A percentile compares a stretch with the other conserved stretches of the same genome.
Conservation (phyloP, 2,329 filamentous ascomycete genomes). For the Mycosphaerella arachidis region DNA sequence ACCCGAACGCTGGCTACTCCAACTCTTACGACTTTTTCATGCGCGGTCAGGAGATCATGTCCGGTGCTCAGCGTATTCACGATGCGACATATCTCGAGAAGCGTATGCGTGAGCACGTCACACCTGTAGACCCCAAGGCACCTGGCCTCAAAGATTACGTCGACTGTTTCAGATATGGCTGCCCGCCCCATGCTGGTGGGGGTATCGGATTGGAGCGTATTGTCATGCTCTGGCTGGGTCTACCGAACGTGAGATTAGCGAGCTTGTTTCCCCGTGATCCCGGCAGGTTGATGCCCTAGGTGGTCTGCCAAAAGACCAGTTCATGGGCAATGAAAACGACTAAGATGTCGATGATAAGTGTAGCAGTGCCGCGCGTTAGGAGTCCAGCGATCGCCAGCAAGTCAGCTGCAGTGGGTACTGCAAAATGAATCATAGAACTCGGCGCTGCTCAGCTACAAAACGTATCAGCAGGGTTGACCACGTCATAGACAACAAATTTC, state of each 20-base stretch:
- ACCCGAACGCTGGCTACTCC: slow-evolving; percentile 50
- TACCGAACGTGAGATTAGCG: slow-evolving; percentile 59
- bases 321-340: neutral
- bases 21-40: slow-evolving; percentile 69
- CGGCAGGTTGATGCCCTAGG: slow-evolving; percentile 45
- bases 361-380: too few species aligned
- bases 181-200: slow-evolving; percentile 61
- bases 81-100: slow-evolving; percentile 55
- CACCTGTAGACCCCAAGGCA: slow-evolving; percentile 52
- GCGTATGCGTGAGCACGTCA: slow-evolving; percentile 55
- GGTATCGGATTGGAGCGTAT: slow-evolving; percentile 63
- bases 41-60: slow-evolving; percentile 66
- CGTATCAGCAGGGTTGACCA: too few species aligned
- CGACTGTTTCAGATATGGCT: slow-evolving; percentile 60
- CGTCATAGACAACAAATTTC: too few species aligned
- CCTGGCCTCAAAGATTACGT: slow-evolving; percentile 62
- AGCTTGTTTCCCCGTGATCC: slow-evolving; percentile 63
- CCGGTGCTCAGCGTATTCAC: slow-evolving; percentile 63
- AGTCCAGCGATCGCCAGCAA: too few species aligned
- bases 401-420: too few species aligned
- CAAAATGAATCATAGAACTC: too few species aligned
- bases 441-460: too few species aligned
- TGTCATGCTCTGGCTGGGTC: slow-evolving; percentile 61
- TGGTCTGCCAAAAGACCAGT: neutral
- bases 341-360: too few species aligned